These are phyloP conservation scores for Amylocarpus encephaloides DNA, from an alignment of 2,329 filamentous ascomycete genomes.

Conservation along the genomic window DNA sequence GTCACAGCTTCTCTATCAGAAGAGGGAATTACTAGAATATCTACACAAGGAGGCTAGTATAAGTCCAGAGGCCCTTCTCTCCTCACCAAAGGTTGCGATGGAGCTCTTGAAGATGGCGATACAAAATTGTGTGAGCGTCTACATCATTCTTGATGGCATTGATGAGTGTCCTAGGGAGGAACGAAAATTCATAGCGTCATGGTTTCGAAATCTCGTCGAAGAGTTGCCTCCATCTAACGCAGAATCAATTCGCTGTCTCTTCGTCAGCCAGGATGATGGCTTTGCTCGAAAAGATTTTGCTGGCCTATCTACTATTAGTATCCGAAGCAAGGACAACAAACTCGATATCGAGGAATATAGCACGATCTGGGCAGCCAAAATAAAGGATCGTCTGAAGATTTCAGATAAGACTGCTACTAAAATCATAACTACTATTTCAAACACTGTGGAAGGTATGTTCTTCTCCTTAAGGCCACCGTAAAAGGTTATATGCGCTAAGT, in stretches of 20 bases:
- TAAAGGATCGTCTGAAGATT: constrained; percentile 21
- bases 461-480: background rate
- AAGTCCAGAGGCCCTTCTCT: constrained; percentile 28
- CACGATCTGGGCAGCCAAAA: constrained; percentile 11
- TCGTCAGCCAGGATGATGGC: constrained; percentile 34
- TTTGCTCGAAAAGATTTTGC: constrained; percentile 27
- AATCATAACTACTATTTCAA: constrained; percentile 12
- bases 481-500: too few species aligned
- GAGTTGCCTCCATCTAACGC: constrained; percentile 1
- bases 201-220: constrained; percentile 21
- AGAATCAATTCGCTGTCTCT: constrained; percentile 24
- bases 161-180: constrained; percentile 34
- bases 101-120: constrained; percentile 30
- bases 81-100: constrained; percentile 21
- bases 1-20: constrained; percentile 29
- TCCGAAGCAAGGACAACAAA: constrained; percentile 25
- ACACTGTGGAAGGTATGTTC: constrained; percentile 14
- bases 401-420: constrained; percentile 13
- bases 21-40: constrained; percentile 26
- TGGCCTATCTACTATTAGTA: constrained; percentile 17
- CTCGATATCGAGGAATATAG: constrained; percentile 29
- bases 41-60: constrained; percentile 30
- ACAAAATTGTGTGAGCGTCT: constrained; percentile 20
- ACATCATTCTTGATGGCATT: constrained; percentile 37
- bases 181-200: constrained; percentile 29